phyloP scores from a whole-genome alignment of 306 rosid genomes.

The Trichosanthes truncata region DNA sequence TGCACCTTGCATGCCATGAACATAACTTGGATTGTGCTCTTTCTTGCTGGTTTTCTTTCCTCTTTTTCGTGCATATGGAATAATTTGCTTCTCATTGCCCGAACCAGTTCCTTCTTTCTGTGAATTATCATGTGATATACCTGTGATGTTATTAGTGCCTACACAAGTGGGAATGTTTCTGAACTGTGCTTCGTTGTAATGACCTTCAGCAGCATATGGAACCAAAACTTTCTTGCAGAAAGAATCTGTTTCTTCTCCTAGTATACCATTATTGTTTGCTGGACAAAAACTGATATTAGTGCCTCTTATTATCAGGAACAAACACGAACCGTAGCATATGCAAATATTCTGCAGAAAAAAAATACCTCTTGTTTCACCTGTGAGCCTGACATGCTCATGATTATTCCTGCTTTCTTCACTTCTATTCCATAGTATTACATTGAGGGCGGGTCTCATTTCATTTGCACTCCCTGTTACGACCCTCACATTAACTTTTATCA shows the following conservation, averaged over 20 bases:
- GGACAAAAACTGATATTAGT: not conserved
- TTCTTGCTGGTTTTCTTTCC: not conserved
- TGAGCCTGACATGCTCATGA: not conserved
- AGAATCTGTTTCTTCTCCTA: not conserved
- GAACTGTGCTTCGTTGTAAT: not conserved
- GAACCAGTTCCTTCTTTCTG: not conserved
- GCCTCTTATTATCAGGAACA: not conserved
- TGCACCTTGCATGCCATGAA: not conserved
- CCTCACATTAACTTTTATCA: not conserved
- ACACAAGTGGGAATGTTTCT: not conserved
- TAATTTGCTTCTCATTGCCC: not conserved
- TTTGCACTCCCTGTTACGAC: not conserved
- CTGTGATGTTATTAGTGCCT: not conserved
- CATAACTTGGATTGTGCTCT: not conserved
- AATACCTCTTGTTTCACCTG: not conserved
- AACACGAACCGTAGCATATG: not conserved
- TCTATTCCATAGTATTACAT: not conserved
- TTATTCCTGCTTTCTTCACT: not conserved
- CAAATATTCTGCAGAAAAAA: not conserved
- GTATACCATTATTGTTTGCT: not conserved
- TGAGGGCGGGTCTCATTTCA: not conserved
- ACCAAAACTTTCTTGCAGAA: not conserved
- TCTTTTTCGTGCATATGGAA: not conserved
- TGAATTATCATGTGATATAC: not conserved
- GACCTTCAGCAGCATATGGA: not conserved